Conservation (phyloP, 805 yeast genomes). For the Schwanniomyces pseudopolymorphus region DNA sequence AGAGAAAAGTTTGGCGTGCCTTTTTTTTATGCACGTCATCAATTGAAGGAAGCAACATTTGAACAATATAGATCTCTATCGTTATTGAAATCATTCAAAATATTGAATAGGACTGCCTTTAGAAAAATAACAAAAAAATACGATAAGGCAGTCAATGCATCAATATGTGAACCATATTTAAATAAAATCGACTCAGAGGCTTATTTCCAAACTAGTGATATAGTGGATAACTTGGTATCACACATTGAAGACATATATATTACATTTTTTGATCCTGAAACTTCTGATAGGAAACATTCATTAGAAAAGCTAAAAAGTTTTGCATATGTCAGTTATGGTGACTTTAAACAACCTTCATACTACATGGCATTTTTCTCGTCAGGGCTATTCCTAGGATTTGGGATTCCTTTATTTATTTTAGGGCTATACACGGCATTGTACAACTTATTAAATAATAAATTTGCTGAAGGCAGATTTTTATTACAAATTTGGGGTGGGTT, state of each 20-base stretch:
- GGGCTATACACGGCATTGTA: slow-evolving; percentile 55
- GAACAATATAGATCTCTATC: slow-evolving; percentile 77
- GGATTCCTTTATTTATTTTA: slow-evolving; percentile 64
- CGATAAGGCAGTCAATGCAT: slow-evolving; percentile 66
- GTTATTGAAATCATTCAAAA: slow-evolving; percentile 65
- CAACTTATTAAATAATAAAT: slow-evolving; percentile 31
- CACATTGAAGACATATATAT: slow-evolving; percentile 71
- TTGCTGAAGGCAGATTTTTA: slow-evolving; percentile 59
- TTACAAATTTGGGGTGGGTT: slow-evolving; percentile 95
- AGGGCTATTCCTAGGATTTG: slow-evolving; percentile 70
- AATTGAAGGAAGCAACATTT: slow-evolving; percentile 63
- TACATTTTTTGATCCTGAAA: slow-evolving; percentile 56
- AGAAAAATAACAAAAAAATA: slow-evolving; percentile 87
- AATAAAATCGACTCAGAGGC: slow-evolving; percentile 50
- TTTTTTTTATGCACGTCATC: slow-evolving; percentile 63
- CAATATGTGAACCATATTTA: slow-evolving; percentile 50
- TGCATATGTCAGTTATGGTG: slow-evolving; percentile 34
- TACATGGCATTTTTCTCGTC: slow-evolving; percentile 54
- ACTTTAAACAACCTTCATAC: slow-evolving; percentile 23
- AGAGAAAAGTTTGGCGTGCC: slow-evolving; percentile 46
- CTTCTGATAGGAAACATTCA: slow-evolving; percentile 59
- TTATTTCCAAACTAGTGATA: slow-evolving; percentile 63
- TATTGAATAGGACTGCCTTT: slow-evolving; percentile 82
- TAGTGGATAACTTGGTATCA: slow-evolving; percentile 59
- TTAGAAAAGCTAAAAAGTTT: slow-evolving; percentile 60